These are phyloP conservation scores for Wallemia ichthyophaga DNA, from an alignment of 1,284 basidiomycete genomes.

Conservation along the genomic window DNA sequence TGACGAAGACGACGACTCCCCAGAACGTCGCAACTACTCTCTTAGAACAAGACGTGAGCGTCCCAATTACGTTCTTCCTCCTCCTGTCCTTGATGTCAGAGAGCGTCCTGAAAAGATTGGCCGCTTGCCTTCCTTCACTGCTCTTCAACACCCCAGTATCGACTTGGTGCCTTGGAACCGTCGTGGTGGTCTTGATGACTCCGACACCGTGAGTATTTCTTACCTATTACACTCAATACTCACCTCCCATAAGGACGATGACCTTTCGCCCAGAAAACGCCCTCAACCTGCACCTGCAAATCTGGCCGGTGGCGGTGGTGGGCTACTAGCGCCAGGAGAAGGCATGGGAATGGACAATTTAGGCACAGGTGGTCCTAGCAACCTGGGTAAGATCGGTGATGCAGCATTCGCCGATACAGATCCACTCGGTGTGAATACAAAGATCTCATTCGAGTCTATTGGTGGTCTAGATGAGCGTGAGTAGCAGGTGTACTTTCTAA, in stretches of 20 bases:
- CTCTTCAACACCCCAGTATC: slow-evolving; percentile 3
- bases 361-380: slow-evolving; percentile 17
- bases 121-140: neutral
- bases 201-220: slow-evolving; percentile 4
- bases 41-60: neutral
- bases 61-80: neutral
- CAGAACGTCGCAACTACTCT: neutral
- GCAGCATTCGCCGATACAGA: slow-evolving; percentile 78
- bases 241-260: slow-evolving; percentile 3
- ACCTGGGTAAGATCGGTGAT: slow-evolving; percentile 50
- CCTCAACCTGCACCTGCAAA: slow-evolving; percentile 3
- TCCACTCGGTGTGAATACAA: slow-evolving; percentile 73
- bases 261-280: slow-evolving; percentile 1
- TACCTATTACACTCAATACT: slow-evolving; percentile 1
- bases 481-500: slow-evolving; percentile 14
- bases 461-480: slow-evolving; percentile 77
- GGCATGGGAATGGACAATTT: slow-evolving; percentile 26
- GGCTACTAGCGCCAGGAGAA: neutral
- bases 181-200: neutral
- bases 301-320: slow-evolving; percentile 4
- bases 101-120: neutral
- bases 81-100: neutral
- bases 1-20: neutral
- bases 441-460: slow-evolving; percentile 88
- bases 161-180: slow-evolving; percentile 3